These are phyloP conservation scores for Wickerhamia fluorescens DNA, from an alignment of 805 yeast genomes.

Conservation along the genomic window DNA sequence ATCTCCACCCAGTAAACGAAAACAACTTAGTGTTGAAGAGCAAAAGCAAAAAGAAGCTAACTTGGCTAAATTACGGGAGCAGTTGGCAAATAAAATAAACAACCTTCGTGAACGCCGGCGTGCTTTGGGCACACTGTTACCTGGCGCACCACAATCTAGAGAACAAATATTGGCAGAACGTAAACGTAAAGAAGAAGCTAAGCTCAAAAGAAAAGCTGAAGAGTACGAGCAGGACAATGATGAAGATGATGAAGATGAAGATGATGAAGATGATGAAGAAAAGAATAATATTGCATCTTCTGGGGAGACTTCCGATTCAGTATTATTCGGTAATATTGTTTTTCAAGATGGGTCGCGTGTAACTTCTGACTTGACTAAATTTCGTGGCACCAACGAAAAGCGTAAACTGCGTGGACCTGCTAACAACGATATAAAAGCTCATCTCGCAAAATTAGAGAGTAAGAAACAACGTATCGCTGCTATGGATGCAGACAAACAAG, in stretches of 20 bases:
- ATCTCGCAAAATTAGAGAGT: slow-evolving; percentile 65
- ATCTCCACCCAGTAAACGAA: slow-evolving; percentile 16
- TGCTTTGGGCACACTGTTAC: slow-evolving; percentile 79
- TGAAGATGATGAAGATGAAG: slow-evolving; percentile 15
- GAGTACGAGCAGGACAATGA: slow-evolving; percentile 37
- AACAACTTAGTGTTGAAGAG: slow-evolving; percentile 39
- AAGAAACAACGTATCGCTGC: slow-evolving; percentile 57
- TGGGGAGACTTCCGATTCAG: slow-evolving; percentile 27
- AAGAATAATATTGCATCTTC: slow-evolving; percentile 8
- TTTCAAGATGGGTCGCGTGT: slow-evolving; percentile 77
- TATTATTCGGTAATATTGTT: slow-evolving; percentile 74
- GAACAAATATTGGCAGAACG: slow-evolving; percentile 72
- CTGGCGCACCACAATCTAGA: slow-evolving; percentile 80
- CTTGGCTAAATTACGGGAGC: slow-evolving; percentile 65
- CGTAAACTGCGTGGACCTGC: slow-evolving; percentile 75
- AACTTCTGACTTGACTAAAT: slow-evolving; percentile 60
- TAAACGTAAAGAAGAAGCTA: slow-evolving; percentile 38
- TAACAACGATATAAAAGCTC: slow-evolving; percentile 76
- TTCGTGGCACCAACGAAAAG: slow-evolving; percentile 42
- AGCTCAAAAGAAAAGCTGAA: slow-evolving; percentile 34
- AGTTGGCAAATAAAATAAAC: slow-evolving; percentile 67
- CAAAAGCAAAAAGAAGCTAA: slow-evolving; percentile 44
- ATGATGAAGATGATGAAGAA: slow-evolving; percentile 17
- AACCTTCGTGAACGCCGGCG: slow-evolving; percentile 71
- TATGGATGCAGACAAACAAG: slow-evolving; percentile 56